These are phyloP conservation scores for Fusarium globosum DNA, from an alignment of 2,329 filamentous ascomycete genomes.

Conservation along the genomic window DNA sequence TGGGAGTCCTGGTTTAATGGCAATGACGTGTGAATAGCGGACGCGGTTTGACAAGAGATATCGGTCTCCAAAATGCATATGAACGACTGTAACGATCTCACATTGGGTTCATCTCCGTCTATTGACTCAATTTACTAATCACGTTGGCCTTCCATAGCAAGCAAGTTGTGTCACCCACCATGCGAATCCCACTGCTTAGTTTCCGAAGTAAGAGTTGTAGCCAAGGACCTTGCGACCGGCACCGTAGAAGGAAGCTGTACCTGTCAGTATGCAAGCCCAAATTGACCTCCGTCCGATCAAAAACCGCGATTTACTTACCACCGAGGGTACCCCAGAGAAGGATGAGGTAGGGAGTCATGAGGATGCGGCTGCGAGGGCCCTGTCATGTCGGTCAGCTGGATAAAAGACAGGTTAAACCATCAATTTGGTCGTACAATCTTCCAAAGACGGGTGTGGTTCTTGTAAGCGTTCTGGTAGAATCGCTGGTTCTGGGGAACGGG, in stretches of 20 bases:
- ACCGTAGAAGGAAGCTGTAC: slow-evolving; percentile 72
- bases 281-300: background rate
- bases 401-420: slow-evolving; percentile 4
- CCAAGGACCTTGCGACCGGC: slow-evolving; percentile 78
- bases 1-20: slow-evolving; percentile 48
- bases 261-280: slow-evolving; percentile 24
- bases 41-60: slow-evolving; percentile 27
- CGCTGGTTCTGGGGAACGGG: slow-evolving; percentile 80
- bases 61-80: background rate
- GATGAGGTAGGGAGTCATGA: slow-evolving; percentile 76
- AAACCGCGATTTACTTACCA: slow-evolving; percentile 60
- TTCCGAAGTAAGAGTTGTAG: slow-evolving; percentile 82
- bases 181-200: slow-evolving; percentile 51
- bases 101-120: slow-evolving; percentile 33
- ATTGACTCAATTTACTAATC: slow-evolving; percentile 45
- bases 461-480: slow-evolving; percentile 79
- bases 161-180: slow-evolving; percentile 18
- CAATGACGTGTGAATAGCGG: slow-evolving; percentile 46
- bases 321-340: slow-evolving; percentile 71
- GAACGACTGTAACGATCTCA: slow-evolving; percentile 28
- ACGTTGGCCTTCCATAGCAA: slow-evolving; percentile 29
- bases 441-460: slow-evolving; percentile 77
- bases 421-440: slow-evolving; percentile 71
- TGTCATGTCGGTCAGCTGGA: slow-evolving; percentile 50
- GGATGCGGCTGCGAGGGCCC: slow-evolving; percentile 71